phyloP scores from a whole-genome alignment of 345 rosid genomes.

The Carallia pectinifolia region DNA sequence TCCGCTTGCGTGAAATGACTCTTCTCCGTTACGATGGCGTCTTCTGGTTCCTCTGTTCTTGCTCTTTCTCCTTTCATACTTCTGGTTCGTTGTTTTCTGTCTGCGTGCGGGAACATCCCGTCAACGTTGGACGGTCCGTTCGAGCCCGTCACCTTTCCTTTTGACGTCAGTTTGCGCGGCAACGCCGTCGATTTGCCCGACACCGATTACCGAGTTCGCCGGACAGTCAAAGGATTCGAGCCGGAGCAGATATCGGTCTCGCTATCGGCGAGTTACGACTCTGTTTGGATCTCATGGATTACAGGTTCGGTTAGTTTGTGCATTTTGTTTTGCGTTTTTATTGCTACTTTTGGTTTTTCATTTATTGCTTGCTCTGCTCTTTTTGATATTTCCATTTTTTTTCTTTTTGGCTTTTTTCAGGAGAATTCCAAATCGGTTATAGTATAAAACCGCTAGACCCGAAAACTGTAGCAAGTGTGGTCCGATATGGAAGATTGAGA shows the following conservation, averaged over 20 bases:
- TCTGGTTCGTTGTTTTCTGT: not conserved
- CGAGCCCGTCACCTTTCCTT: constrained; percentile 58
- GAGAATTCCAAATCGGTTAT: constrained; percentile 56
- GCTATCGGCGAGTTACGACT: constrained; percentile 49
- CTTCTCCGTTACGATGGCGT: not conserved
- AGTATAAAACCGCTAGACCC: constrained; percentile 49
- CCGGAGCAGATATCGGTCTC: constrained; percentile 74
- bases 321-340: not conserved
- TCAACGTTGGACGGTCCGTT: constrained; percentile 67
- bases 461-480: constrained; percentile 50
- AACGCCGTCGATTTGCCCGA: constrained; percentile 65
- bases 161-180: constrained; percentile 56
- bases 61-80: not conserved
- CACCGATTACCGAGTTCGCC: constrained; percentile 57
- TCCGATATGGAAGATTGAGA: constrained; percentile 45
- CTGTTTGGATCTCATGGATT: constrained; percentile 79
- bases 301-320: constrained; percentile 38
- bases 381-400: not conserved
- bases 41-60: not conserved
- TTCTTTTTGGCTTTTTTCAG: constrained; percentile 32
- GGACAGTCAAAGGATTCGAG: constrained; percentile 46
- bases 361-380: not conserved
- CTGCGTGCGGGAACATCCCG: constrained; percentile 28
- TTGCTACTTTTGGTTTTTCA: not conserved
- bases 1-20: too few relatives aligned